Evolutionary conservation across 2,329 filamentous ascomycete species (phyloP), one percentile per base, ranked within the genome.

Genomic region (Tolypocladium cylindrosporum): DNA sequence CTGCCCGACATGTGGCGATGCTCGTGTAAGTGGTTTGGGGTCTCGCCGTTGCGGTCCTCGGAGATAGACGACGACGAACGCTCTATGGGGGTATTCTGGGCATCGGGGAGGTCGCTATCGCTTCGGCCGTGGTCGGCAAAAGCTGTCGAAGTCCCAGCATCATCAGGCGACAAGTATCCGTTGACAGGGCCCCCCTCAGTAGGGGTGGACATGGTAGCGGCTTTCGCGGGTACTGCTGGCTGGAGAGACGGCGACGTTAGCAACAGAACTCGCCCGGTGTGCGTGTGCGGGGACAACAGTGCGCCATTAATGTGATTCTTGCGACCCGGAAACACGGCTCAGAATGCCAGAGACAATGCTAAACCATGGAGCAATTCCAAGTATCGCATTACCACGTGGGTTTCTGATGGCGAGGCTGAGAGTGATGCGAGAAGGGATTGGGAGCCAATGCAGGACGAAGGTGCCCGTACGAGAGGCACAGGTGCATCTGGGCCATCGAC

Each of bases 61-160:
- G 79, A 77, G 48, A 74, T 69, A 57, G 72, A 71, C 43, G 74
- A 69, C 62, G 77, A 77, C 61, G 74, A 72, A 67, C 74, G 70
- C 62, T 75, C 76, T 67, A 79, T 76, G 67, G 77, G 75, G 63
- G 77, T 79, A 66, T 88, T 83, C 68, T 83, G 81, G 65, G 83
- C 78, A 67, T 95, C 88, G 66, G 89, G 91, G 60, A 88, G 79
- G 65, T 91, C 89, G 79, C 85, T 90, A 66, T 91, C 89, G 74
- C 63, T 66, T 58, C 56, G 63, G 54, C 60, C 63, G 52, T 62
- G 65, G 54, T 71, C 73, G 61, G 73, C 71, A 62, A 74, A 70
- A 55, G 72, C 66, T 60, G 70, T 67, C 57, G 72, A 70, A 57
- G 68, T 69, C 59, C 69, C 72, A 64, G 78, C 74, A 65, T 78